Evolutionary conservation across 768 basidiomycete genomes (phyloP), one percentile per base, ranked within the genome.

Genomic region (Trametes punicea): DNA sequence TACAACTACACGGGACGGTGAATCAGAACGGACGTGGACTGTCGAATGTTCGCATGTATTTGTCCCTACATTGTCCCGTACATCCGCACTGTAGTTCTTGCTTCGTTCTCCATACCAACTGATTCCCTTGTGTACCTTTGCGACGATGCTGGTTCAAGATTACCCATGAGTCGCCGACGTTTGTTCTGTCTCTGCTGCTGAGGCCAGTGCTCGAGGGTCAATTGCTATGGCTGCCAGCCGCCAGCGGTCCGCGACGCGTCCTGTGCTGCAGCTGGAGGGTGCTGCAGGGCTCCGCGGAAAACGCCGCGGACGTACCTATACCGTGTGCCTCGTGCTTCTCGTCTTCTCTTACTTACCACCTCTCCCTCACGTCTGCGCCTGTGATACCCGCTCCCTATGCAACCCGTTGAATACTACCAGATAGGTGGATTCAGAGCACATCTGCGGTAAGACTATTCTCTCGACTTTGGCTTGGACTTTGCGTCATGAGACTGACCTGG

Each of bases 31-130:
- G 63, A 64, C 63, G 57, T 64, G 60, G 63, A 64, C 60, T 58
- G 51, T 56, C 57, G 61, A 63, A 51, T 60, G 59, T 63, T 63
- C 63, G 56, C 60, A 56, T 64, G 63, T 64, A 64, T 61, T 64
- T 64, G 62, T 64, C 60, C 34, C 56, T 55, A 53, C 51, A 57
- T 54, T 57, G 56, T 52, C 57, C 62, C 60, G 56, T 60, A 63
- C 62, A 55, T 57, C 54, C 52, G 55, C 58, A 54, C 58, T 53
- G 55, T 63, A 57, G 54, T 59, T 57, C 49, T 59, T 55, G 51
- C 42, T 55, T 60, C 44, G 53, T 48, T 40, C 23, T 20, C 56
- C 41, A 53, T 56, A 26, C 45, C 41, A 51, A 34, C 21, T 44
- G 36, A 34, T 40, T n/a, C 23, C 20, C 46, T 25, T 45, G 36